phyloP scores from a whole-genome alignment of 2,329 filamentous ascomycete species.

The Monosporascus sp. region DNA sequence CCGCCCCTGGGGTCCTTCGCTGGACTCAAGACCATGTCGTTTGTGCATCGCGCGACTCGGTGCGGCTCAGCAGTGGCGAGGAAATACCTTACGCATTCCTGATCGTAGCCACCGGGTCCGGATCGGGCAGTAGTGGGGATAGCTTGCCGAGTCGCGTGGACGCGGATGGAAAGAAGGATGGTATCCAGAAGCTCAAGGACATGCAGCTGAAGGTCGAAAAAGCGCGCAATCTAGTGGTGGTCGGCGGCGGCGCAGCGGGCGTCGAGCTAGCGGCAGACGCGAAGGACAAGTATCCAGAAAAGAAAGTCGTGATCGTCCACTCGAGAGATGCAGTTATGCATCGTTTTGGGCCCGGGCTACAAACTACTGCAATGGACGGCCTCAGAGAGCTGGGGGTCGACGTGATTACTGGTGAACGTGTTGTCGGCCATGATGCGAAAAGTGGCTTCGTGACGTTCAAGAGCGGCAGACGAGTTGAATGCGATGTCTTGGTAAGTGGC shows the following conservation, averaged over 20 bases:
- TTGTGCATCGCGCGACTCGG: constrained; percentile 29
- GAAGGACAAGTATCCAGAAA: constrained; percentile 50
- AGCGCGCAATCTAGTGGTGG: constrained; percentile 40
- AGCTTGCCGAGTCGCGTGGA: constrained; percentile 44
- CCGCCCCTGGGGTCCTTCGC: constrained; percentile 27
- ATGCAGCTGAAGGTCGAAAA: constrained; percentile 42
- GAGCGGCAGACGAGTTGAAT: constrained; percentile 39
- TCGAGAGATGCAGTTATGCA: constrained; percentile 49
- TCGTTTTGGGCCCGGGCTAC: constrained; percentile 40
- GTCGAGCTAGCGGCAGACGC: constrained; percentile 57
- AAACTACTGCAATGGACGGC: constrained; percentile 33
- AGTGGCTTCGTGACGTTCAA: constrained; percentile 37
- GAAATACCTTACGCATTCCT: constrained; percentile 49
- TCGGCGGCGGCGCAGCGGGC: constrained; percentile 57
- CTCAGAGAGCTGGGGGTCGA: constrained; percentile 42
- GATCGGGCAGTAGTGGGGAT: constrained; percentile 9
- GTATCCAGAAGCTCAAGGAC: constrained; percentile 34
- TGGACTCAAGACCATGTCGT: constrained; percentile 40
- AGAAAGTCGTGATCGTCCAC: constrained; percentile 52
- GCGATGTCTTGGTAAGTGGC: constrained; percentile 43
- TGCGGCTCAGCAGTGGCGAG: constrained; percentile 37
- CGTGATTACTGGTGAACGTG: constrained; percentile 46
- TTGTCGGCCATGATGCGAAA: constrained; percentile 30
- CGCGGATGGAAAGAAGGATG: constrained; percentile 35
- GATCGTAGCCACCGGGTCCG: constrained; percentile 52